Evolutionary conservation across 2,329 filamentous ascomycete genomes (phyloP), one percentile per base, ranked within the genome.

Genomic region (Monosporascus sp.): DNA sequence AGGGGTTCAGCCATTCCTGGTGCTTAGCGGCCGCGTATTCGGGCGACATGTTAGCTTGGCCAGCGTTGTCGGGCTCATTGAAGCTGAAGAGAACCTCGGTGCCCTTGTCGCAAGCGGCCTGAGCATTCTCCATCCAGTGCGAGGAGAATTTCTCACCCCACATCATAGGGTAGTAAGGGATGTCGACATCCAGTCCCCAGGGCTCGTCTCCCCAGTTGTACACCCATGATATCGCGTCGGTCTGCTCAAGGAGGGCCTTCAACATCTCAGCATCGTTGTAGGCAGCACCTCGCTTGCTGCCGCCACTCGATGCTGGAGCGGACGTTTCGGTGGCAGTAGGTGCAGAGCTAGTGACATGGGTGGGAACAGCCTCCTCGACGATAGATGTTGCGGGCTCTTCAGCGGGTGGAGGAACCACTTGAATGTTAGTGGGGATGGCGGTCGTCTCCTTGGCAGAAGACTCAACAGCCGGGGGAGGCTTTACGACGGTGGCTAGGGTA

Each of bases 101-200:
- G 52, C 85, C 85, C 14, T 66, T 66, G 49, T 68, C 60, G 56
- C 88, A 77, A 56, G 81, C 80, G 17, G 68, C 65, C 50, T 76
- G 66, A 46, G 77, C 83, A 56, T 78, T 75, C 15, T 55, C 46
- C 35, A 63, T 60, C 83, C 85, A 89, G 61, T 63, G 65, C 51
- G 60, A 52, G 52, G 75, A 75, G 67, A 80, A 75, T 14, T 70
- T 67, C 9, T 63, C 52, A 14, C 60, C 59, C 84, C 82, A 89
- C 47, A 89, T 79, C 71, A 83, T 87, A 58, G 88, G 88, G 51
- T 88, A 77, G 72, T 76, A 91, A 63, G 78, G 74, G 62, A 84
- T 64, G 48, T 64, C 65, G 20, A 68, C 65, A 17, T 62, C 70
- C 47, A 76, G 67, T 47, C 69, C 72, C 22, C 52, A 55, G n/a